These are phyloP conservation scores for Apocynum venetum DNA, from an alignment of 257 asterid genomes.

Conservation along the genomic window DNA sequence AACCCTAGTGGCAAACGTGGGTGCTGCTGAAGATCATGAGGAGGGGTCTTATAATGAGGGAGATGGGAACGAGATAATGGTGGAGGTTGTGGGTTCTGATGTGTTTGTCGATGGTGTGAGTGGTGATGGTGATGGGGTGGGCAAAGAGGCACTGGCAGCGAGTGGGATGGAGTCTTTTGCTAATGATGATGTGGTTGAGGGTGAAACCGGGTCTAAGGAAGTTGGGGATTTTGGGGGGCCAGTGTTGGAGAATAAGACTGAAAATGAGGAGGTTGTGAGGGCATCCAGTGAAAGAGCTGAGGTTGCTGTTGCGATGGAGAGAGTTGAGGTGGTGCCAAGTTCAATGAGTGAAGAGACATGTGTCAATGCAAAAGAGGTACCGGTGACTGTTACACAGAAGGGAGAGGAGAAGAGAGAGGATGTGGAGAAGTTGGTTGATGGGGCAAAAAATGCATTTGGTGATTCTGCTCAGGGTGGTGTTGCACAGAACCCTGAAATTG, in stretches of 20 bases:
- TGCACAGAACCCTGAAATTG: slow-evolving; percentile 41
- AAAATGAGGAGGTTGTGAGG: slow-evolving; percentile 22
- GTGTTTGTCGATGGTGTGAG: slow-evolving; percentile 72
- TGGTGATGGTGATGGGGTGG: slow-evolving; percentile 32
- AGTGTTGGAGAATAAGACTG: slow-evolving; percentile 26
- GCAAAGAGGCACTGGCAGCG: slow-evolving; percentile 17
- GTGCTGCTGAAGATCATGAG: slow-evolving; percentile 28
- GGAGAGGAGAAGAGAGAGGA: slow-evolving; percentile 10
- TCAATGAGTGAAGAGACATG: slow-evolving; percentile 14
- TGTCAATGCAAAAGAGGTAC: slow-evolving; percentile 27
- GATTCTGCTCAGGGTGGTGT: slow-evolving; percentile 23
- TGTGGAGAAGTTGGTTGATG: slow-evolving; percentile 23
- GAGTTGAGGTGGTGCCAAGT: slow-evolving; percentile 5
- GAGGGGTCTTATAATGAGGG: slow-evolving; percentile 40
- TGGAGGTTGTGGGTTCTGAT: slow-evolving; percentile 82
- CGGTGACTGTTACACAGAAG: background rate
- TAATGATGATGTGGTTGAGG: slow-evolving; percentile 6
- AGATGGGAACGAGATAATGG: slow-evolving; percentile 69
- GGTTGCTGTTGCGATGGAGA: slow-evolving; percentile 11
- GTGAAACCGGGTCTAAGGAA: slow-evolving; percentile 24
- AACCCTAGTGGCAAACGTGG: slow-evolving; percentile 26
- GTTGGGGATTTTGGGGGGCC: slow-evolving; percentile 29
- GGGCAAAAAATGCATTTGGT: slow-evolving; percentile 16
- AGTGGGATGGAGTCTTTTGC: slow-evolving; percentile 10
- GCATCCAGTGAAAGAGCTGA: slow-evolving; percentile 22